Conservation (phyloP, 225 moss, liverwort and hornwort genomes). For the Thuidium tamariscinum region DNA sequence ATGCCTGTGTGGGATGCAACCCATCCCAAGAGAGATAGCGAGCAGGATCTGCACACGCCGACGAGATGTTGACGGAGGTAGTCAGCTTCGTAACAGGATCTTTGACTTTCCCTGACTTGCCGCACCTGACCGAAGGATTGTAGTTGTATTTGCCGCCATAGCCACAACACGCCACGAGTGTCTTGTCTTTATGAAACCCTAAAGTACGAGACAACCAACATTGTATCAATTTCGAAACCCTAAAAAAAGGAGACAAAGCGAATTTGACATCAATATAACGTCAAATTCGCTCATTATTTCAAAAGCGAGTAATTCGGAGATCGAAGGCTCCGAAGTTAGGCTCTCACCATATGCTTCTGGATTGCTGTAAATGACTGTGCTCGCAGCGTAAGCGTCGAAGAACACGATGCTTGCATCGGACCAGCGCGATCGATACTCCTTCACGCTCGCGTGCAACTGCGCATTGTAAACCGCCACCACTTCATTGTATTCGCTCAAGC, state of each 20-base stretch:
- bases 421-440: background rate
- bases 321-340: background rate
- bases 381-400: conserved; percentile 8
- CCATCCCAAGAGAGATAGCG: conserved; percentile 19
- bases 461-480: conserved; percentile 6
- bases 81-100: conserved; percentile 2
- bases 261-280: background rate
- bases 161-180: conserved; percentile 16
- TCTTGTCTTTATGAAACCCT: conserved; percentile 9
- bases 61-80: conserved; percentile 9
- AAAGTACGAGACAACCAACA: background rate
- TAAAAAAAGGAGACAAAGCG: background rate
- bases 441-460: background rate
- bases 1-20: conserved; percentile 11
- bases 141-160: conserved; percentile 18
- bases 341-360: conserved; percentile 11
- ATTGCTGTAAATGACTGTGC: background rate
- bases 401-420: conserved; percentile 9
- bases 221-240: background rate
- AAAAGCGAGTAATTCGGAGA: background rate
- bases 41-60: conserved; percentile 9
- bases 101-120: background rate
- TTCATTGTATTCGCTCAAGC: conserved; percentile 14
- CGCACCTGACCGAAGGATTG: conserved; percentile 13
- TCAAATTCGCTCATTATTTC: background rate